Conservation (phyloP, 306 rosid genomes). For the Lathyrus aphaca region DNA sequence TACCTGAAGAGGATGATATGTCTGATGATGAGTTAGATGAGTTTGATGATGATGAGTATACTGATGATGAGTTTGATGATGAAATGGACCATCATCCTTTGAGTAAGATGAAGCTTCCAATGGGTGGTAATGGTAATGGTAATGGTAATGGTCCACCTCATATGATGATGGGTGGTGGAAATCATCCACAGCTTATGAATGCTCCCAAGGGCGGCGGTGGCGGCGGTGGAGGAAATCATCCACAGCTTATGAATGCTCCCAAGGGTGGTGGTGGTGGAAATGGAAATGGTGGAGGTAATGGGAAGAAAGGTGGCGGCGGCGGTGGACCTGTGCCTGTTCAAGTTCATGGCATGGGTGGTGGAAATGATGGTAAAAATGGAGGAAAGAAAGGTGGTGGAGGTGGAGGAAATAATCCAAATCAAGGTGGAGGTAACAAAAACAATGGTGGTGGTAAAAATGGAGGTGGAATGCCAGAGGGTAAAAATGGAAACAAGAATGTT, state of each 20-base stretch:
- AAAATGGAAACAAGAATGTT: constrained; percentile 35
- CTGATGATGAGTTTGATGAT: constrained; percentile 54
- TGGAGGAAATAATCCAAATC: constrained; percentile 24
- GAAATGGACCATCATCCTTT: constrained; percentile 50
- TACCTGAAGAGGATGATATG: constrained; percentile 57
- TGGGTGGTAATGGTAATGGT: constrained; percentile 30
- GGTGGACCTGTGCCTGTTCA: constrained; percentile 35
- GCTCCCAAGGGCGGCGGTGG: constrained; percentile 47
- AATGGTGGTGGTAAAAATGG: constrained; percentile 45
- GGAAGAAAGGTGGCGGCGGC: constrained; percentile 21
- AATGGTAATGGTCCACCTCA: constrained; percentile 27
- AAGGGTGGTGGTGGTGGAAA: constrained; percentile 33
- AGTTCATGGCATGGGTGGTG: constrained; percentile 9
- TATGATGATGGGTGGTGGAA: constrained; percentile 50
- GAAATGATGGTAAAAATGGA: constrained; percentile 19
- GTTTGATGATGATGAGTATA: constrained; percentile 35
- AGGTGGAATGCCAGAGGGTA: constrained; percentile 24
- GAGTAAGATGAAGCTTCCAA: constrained; percentile 50
- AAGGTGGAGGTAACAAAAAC: constrained; percentile 34
- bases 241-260: constrained; percentile 50
- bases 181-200: constrained; percentile 48
- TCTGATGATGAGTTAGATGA: constrained; percentile 56
- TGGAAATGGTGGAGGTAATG: background rate
- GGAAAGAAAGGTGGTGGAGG: constrained; percentile 42
- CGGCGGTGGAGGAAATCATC: constrained; percentile 41